phyloP scores from a whole-genome alignment of 805 yeast species.

The Monosporozyma solicola region DNA sequence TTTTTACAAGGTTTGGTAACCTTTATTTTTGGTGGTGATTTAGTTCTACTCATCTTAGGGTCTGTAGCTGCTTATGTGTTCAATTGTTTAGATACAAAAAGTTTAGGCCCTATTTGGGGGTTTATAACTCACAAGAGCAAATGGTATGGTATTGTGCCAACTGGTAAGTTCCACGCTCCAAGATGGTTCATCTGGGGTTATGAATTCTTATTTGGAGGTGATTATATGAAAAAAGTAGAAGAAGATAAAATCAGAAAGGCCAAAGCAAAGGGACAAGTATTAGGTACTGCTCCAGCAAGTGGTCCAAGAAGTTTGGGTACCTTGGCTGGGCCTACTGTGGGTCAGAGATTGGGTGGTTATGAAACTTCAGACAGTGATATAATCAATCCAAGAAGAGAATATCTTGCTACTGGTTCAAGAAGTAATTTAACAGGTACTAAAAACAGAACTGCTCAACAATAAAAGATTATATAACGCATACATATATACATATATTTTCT shows the following conservation, averaged over 20 bases:
- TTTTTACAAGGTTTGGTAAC: slow-evolving; percentile 31
- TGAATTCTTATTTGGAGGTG: slow-evolving; percentile 6
- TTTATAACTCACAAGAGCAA: slow-evolving; percentile 13
- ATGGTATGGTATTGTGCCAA: slow-evolving; percentile 16
- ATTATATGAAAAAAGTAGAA: background rate
- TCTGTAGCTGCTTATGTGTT: slow-evolving; percentile 49
- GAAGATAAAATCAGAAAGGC: background rate
- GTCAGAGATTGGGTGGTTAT: slow-evolving; percentile 4
- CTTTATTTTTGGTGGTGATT: slow-evolving; percentile 36
- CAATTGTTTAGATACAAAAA: slow-evolving; percentile 52
- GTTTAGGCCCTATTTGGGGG: slow-evolving; percentile 41
- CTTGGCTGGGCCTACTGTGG: background rate
- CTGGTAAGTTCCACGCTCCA: slow-evolving; percentile 22
- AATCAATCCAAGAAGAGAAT: background rate
- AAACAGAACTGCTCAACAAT: background rate
- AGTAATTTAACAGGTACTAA: background rate
- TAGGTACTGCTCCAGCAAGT: slow-evolving; percentile 1
- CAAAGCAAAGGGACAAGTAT: slow-evolving; percentile 2
- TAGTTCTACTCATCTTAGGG: slow-evolving; percentile 41
- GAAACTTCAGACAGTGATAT: background rate
- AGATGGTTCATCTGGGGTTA: slow-evolving; percentile 9
- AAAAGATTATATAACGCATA: background rate
- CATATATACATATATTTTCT: background rate
- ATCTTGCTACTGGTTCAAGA: background rate
- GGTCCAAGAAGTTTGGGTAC: background rate